Conservation (phyloP, 1,284 basidiomycete genomes). For the Pterulicium gracile region DNA sequence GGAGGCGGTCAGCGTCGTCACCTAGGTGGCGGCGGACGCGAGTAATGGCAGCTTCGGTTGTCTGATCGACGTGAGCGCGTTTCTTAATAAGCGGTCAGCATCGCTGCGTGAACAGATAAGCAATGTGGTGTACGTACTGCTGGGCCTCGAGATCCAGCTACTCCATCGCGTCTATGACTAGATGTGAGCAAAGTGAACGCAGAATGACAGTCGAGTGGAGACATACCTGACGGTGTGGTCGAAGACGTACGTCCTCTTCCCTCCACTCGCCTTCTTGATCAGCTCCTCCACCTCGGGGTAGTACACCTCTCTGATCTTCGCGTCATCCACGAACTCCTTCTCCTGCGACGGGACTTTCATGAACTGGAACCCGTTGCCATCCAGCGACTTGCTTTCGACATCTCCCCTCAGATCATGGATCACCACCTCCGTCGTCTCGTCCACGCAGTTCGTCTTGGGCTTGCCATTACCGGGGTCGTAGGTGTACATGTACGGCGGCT, state of each 20-base stretch:
- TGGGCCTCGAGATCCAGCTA: constrained; percentile 16
- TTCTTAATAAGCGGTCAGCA: constrained; percentile 21
- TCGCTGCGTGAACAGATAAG: constrained; percentile 19
- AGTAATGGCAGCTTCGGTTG: constrained; percentile 22
- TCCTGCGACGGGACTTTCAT: constrained; percentile 22
- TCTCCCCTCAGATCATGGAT: constrained; percentile 24
- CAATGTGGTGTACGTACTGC: constrained; percentile 19
- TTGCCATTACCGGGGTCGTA: constrained; percentile 16
- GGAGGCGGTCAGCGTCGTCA: constrained; percentile 21
- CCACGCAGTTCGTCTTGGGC: constrained; percentile 14
- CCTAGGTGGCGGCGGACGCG: constrained; percentile 29
- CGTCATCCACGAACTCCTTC: constrained; percentile 31
- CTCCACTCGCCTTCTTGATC: constrained; percentile 29
- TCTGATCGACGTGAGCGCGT: constrained; percentile 33
- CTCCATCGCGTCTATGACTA: not conserved
- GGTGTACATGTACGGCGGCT: constrained; percentile 19
- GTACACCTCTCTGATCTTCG: constrained; percentile 23
- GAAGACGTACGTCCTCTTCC: constrained; percentile 31
- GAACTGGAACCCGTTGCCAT: constrained; percentile 32
- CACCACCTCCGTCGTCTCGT: constrained; percentile 14
- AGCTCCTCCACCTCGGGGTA: constrained; percentile 33
- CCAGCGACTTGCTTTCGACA: constrained; percentile 23
- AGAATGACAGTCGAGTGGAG: constrained; percentile 3
- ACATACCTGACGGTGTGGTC: constrained; percentile 34
- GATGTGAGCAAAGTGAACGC: no score